Base-by-base conservation (phyloP, 352 stramenopile species). In the Sclerospora graminicola region DNA sequence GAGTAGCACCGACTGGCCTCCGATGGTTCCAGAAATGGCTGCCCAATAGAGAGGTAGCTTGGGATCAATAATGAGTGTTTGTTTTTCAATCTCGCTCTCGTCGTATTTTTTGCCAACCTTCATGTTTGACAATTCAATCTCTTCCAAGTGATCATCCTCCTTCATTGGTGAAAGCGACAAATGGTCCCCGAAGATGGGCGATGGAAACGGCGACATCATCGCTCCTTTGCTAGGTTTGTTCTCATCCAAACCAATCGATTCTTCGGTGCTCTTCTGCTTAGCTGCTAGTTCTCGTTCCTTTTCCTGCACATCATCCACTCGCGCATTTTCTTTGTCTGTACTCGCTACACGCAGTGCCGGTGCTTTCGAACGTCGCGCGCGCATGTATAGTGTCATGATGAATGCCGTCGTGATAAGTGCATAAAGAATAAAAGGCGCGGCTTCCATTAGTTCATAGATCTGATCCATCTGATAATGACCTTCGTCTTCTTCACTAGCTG, bases 11-110 rank as follows among this genome's bases (percentile, higher is more conserved):
- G 77, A 89, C 56, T 87, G 77, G 6, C 75, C 82, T 14, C 82
- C 82, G 35, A 90, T 70, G 2, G 74, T 91, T 14, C 82, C 82
- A 1, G 82, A 91, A 53, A 91, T 88, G 11, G 76, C 76, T 3
- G 82, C 82, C 75, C 76, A 94, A 57, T 94, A 94, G 1, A 90
- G 60, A 43, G 82, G 82, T 44, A 91, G 53, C 50, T 90, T 87
- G 5, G 80, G 79, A 48, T 90, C 78, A 39, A 89, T 90, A 29
- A 89, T 80, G 10, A 89, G 63, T 42, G 77, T 87, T 41, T 89
- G 69, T 56, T 90, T 90, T 57, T 87, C 77, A 31, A 90, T 72
- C 28, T 83, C 72, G 26, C 65, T 69, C 23, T 84, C 70, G 46
- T 69, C 47, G n/a, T 66, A 66, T 29, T 80, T 71, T 29, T 80